These are phyloP conservation scores for Erythrobasidium yunnanense DNA, from an alignment of 768 basidiomycete genomes.

Conservation along the genomic window DNA sequence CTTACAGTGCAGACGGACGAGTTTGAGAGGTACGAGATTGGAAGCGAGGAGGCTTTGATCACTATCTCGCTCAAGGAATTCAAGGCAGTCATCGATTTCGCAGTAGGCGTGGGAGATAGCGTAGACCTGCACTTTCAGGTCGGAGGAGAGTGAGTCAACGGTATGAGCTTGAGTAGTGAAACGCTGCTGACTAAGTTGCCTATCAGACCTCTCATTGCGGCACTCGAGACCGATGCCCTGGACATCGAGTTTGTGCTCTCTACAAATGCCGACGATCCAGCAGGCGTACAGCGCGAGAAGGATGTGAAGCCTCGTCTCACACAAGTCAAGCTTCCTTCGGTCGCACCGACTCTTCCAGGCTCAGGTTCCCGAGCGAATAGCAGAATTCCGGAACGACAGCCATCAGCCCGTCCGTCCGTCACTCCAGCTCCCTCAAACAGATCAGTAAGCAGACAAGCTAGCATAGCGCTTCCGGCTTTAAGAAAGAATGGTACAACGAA, in stretches of 20 bases:
- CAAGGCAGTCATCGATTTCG: slow-evolving; percentile 23
- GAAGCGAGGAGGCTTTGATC: neutral
- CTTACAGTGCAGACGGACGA: neutral
- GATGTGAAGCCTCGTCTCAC: slow-evolving; percentile 21
- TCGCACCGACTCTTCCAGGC: neutral
- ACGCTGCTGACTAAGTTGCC: neutral
- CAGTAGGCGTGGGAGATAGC: neutral
- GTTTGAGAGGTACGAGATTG: slow-evolving; percentile 1
- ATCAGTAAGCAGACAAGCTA: no score
- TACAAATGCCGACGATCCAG: slow-evolving; percentile 19
- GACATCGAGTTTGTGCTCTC: slow-evolving; percentile 6
- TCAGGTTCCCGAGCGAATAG: neutral
- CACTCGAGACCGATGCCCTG: neutral
- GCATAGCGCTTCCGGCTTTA: no score
- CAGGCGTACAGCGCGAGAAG: slow-evolving; percentile 19
- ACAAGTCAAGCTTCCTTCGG: neutral
- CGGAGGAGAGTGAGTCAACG: slow-evolving; percentile 10
- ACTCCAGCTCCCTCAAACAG: no score
- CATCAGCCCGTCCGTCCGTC: neutral
- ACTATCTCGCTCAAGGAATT: slow-evolving; percentile 21
- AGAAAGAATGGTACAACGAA: no score
- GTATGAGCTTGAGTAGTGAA: neutral
- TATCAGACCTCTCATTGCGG: slow-evolving; percentile 10
- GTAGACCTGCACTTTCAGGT: slow-evolving; percentile 8
- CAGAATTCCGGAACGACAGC: neutral